Percentiles rank a stretch among this genome's conserved stretches.
Conservation (phyloP, 2,329 filamentous ascomycete species). For the Thielaviopsis punctulata region DNA sequence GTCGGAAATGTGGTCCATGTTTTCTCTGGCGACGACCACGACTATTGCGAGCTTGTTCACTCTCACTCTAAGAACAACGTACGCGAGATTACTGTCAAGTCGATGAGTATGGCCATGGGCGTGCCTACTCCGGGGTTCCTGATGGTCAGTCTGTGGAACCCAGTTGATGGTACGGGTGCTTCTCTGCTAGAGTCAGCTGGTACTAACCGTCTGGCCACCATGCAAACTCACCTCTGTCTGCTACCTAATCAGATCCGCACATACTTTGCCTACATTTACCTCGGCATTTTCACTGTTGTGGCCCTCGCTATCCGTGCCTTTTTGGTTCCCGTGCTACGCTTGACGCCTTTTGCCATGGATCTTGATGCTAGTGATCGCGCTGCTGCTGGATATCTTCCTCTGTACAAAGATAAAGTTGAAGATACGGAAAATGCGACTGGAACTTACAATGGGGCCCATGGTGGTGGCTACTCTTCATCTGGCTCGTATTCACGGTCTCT, state of each 20-base stretch:
- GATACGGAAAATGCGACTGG: slow-evolving; percentile 21
- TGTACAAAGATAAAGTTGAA: slow-evolving; percentile 38
- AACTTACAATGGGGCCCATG: slow-evolving; percentile 17
- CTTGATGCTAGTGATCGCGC: slow-evolving; percentile 17
- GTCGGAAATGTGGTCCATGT: slow-evolving; percentile 70
- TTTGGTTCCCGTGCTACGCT: slow-evolving; percentile 36
- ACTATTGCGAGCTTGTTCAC: slow-evolving; percentile 87
- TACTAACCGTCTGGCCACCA: slow-evolving; percentile 32
- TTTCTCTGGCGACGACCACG: slow-evolving; percentile 94
- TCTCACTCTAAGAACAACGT: slow-evolving; percentile 47
- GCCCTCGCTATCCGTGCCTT: slow-evolving; percentile 36
- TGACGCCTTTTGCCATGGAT: slow-evolving; percentile 35
- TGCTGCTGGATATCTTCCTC: slow-evolving; percentile 22
- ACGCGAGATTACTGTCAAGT: slow-evolving; percentile 86
- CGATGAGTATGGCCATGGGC: slow-evolving; percentile 90
- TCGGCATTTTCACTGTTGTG: slow-evolving; percentile 37
- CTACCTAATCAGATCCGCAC: slow-evolving; percentile 75
- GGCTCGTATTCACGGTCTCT: slow-evolving; percentile 12
- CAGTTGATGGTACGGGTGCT: slow-evolving; percentile 37
- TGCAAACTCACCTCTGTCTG: slow-evolving; percentile 81
- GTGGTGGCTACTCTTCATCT: slow-evolving; percentile 16
- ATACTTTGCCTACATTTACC: slow-evolving; percentile 58
- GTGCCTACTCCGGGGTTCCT: slow-evolving; percentile 75
- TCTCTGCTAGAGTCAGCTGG: slow-evolving; percentile 1
- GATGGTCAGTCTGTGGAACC: slow-evolving; percentile 84